Base-by-base conservation (phyloP, 306 rosid genomes). In the Glycine tomentella region DNA sequence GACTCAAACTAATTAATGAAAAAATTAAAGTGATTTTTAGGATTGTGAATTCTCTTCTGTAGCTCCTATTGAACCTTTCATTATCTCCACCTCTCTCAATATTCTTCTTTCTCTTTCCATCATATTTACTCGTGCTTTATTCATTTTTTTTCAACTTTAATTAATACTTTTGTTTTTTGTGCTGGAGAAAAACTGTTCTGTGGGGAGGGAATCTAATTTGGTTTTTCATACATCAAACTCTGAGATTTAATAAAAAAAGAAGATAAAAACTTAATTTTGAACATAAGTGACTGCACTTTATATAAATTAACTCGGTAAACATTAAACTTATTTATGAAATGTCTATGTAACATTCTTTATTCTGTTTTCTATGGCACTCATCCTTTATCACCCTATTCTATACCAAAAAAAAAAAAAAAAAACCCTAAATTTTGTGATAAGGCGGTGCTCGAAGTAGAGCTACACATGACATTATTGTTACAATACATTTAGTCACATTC, bases 351-450 rank as follows among this genome's bases (percentile, higher is more conserved):
- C 46, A 82, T 69, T 53, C 6, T 42, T 38, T n/a, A 15, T 57
- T 74, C 20, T 10, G 14, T 34, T 76, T 76, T 76, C 51, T 48
- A 31, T 7, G 42, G 2, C 42, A 33, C 72, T 17, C 69, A 68
- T 45, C 76, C 68, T 56, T 15, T 67, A 67, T 55, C 69, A 16
- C 59, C 71, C 46, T 42, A 42, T 42, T 42, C 46, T 42, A 42
- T 7, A 42, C 9, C 9, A 42, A 4, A 42, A 42, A 3, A 42
- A 42, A 42, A 42, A 42, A 67, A 63, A 82, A 20, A 87, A 76
- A 53, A 90, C 86, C 79, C 87, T 85, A 40, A 82, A 84, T 34
- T 79, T 86, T 25, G 76, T n/a, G 76, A 57, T 68, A 16, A 46
- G 83, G 52, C 13, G 25, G 77, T 69, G 42, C 67, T 67, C 3